Percentiles rank a stretch among this genome's conserved stretches.
These are phyloP conservation scores for Russula vinacea DNA, from an alignment of 768 basidiomycete species.

Conservation along the genomic window DNA sequence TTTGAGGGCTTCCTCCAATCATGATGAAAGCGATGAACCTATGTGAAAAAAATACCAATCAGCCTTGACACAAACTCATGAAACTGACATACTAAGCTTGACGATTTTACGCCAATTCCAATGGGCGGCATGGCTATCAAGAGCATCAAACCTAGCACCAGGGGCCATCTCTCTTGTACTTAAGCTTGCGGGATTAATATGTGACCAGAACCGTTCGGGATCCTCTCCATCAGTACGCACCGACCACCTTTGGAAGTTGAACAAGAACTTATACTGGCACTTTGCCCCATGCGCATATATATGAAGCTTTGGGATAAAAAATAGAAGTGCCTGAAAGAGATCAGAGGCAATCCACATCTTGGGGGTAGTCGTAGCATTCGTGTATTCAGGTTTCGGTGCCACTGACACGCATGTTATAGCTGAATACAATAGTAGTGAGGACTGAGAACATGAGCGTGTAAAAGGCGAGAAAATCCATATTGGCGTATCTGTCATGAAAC, in stretches of 20 bases:
- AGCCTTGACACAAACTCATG: not conserved
- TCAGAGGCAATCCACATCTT: not conserved
- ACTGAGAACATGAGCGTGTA: not conserved
- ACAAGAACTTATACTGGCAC: conserved; percentile 1
- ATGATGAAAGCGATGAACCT: not conserved
- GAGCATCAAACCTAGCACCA: not conserved
- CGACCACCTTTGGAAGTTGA: conserved; percentile 1
- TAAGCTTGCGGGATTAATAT: not conserved
- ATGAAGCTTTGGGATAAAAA: conserved; percentile 3
- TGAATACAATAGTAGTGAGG: not conserved
- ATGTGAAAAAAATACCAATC: not conserved
- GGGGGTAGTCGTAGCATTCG: not conserved
- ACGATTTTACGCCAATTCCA: conserved; percentile 1
- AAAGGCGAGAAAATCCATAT: not conserved
- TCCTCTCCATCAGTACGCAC: conserved; percentile 1
- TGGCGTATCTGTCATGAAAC: not conserved
- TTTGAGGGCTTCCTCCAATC: not conserved
- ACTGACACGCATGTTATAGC: not conserved
- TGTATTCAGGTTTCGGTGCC: not conserved
- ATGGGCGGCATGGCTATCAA: not conserved
- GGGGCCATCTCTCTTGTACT: conserved; percentile 1
- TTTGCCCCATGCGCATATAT: not conserved
- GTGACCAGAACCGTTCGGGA: not conserved
- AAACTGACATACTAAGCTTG: not conserved
- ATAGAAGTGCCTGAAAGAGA: not conserved